Evolutionary conservation across 441 rosid species (phyloP).

Genomic region (Kokia cookei): DNA sequence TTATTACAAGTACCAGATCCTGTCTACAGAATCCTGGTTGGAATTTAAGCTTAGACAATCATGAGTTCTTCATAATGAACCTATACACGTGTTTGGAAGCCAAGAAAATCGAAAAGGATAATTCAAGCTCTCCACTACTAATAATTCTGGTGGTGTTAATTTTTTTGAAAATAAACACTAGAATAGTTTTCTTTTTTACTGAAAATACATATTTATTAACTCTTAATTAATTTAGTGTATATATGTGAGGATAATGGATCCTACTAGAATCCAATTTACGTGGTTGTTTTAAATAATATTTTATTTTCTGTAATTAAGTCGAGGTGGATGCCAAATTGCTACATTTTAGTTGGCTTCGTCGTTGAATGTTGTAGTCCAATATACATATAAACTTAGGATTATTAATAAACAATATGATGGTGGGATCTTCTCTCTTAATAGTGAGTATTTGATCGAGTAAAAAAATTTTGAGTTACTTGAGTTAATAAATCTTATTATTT

Average conservation of each 20-base stretch:
- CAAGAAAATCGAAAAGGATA: background rate
- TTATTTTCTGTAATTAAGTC: background rate
- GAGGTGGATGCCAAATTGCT: background rate
- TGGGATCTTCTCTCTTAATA: background rate
- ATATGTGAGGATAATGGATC: background rate
- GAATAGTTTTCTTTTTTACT: too few relatives aligned
- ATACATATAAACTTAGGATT: background rate
- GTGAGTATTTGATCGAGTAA: too few relatives aligned
- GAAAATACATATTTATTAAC: too few relatives aligned
- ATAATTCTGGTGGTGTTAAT: background rate
- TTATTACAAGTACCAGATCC: background rate
- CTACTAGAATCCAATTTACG: background rate
- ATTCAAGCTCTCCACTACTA: background rate
- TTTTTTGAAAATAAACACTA: too few relatives aligned
- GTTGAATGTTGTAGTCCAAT: background rate
- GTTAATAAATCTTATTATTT: too few relatives aligned
- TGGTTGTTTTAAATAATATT: background rate
- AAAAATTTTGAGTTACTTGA: too few relatives aligned
- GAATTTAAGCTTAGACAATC: background rate
- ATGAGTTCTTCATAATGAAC: constrained; percentile 20
- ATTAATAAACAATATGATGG: background rate
- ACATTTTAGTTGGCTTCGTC: background rate
- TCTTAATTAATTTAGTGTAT: background rate
- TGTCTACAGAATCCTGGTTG: background rate
- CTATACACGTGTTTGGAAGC: constrained; percentile 17